Evolutionary conservation across 2,329 filamentous ascomycete genomes (phyloP).

Genomic region (Trichoderma sp.): DNA sequence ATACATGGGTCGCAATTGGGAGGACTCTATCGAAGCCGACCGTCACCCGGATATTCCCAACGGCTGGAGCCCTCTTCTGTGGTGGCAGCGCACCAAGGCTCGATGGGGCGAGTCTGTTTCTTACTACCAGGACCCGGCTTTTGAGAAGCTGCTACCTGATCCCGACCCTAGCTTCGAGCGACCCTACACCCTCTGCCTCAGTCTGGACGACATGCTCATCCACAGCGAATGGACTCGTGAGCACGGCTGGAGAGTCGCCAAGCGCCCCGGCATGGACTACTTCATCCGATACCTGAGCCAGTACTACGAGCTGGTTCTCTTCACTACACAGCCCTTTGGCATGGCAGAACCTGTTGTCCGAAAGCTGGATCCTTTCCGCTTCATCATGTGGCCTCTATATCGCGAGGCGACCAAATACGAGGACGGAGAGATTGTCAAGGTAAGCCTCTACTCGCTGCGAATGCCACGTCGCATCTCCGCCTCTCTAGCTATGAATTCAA

Average conservation of each 20-base stretch:
- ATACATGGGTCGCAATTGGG: slow-evolving; percentile 89
- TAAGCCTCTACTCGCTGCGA: slow-evolving; percentile 43
- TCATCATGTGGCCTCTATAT: slow-evolving; percentile 94
- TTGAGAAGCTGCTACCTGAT: slow-evolving; percentile 88
- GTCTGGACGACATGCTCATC: slow-evolving; percentile 89
- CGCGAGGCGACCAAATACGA: slow-evolving; percentile 97
- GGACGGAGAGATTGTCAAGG: slow-evolving; percentile 95
- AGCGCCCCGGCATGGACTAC: slow-evolving; percentile 94
- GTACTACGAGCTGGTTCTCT: slow-evolving; percentile 97
- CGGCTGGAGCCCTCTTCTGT: slow-evolving; percentile 74
- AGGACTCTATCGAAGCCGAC: slow-evolving; percentile 74
- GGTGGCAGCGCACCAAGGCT: slow-evolving; percentile 80
- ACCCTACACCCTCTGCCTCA: slow-evolving; percentile 90
- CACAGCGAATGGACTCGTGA: slow-evolving; percentile 95
- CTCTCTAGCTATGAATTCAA: neutral
- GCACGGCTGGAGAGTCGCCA: slow-evolving; percentile 93
- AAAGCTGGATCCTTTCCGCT: slow-evolving; percentile 92
- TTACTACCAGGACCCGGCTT: slow-evolving; percentile 96
- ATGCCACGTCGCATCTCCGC: neutral
- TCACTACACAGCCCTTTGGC: slow-evolving; percentile 83
- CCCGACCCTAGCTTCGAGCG: slow-evolving; percentile 77
- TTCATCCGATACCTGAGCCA: slow-evolving; percentile 95
- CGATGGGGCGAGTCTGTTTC: slow-evolving; percentile 75
- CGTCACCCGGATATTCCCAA: slow-evolving; percentile 73
- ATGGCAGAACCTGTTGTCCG: slow-evolving; percentile 86